These are phyloP conservation scores for Protea cynaroides DNA, from an alignment of 164 flowering plant genomes.

Conservation along the genomic window DNA sequence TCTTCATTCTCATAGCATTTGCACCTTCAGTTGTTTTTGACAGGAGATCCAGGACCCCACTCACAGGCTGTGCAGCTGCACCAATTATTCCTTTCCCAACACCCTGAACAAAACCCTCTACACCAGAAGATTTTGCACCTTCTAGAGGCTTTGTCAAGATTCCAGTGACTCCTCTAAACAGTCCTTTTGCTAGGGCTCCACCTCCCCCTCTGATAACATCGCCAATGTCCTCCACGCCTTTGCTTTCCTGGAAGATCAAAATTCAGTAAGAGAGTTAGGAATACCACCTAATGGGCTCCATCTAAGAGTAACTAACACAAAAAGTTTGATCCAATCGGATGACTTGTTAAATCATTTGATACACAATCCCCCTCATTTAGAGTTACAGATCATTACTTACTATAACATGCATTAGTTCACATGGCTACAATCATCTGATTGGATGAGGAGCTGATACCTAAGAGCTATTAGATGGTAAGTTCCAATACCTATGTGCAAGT, in stretches of 20 bases:
- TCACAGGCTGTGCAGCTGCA: constrained; percentile 98
- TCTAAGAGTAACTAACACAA: neutral
- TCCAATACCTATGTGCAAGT: neutral
- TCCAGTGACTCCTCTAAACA: constrained; percentile 95
- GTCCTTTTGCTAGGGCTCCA: constrained; percentile 93
- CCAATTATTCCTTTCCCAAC: constrained; percentile 98
- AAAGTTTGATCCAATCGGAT: neutral
- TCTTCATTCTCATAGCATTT: constrained; percentile 97
- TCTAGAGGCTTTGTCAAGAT: constrained; percentile 97
- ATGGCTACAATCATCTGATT: neutral
- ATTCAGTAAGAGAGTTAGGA: neutral
- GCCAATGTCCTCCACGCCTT: constrained; percentile 88
- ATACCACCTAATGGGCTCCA: neutral
- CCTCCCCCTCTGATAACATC: constrained; percentile 97
- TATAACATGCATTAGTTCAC: neutral
- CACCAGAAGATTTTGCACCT: constrained; percentile 98
- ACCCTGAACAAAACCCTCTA: constrained; percentile 98
- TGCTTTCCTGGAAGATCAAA: constrained; percentile 52
- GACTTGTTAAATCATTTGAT: neutral
- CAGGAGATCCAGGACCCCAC: constrained; percentile 93
- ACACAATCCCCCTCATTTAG: neutral
- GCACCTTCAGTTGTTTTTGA: constrained; percentile 99
- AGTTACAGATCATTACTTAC: neutral
- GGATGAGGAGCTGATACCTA: neutral
- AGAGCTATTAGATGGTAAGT: neutral